These are phyloP conservation scores for Acacia pycnantha DNA, from an alignment of 331 rosid genomes.

Conservation along the genomic window DNA sequence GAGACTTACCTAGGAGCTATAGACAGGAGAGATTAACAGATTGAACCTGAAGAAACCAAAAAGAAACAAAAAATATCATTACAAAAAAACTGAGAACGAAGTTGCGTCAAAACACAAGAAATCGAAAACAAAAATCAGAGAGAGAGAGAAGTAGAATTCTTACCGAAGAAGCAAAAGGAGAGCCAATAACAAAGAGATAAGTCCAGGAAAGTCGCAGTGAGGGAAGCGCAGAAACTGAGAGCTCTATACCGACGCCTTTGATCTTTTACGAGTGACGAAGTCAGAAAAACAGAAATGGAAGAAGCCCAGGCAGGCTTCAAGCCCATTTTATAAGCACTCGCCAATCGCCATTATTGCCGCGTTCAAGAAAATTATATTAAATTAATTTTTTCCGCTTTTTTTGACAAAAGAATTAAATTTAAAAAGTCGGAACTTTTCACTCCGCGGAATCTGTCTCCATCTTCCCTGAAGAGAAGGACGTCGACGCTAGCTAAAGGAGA, in stretches of 20 bases:
- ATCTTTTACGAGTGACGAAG: constrained; percentile 14
- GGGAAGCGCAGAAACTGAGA: background rate
- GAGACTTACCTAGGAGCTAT: constrained; percentile 1
- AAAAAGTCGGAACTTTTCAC: background rate
- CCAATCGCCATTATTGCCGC: background rate
- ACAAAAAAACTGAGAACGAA: background rate
- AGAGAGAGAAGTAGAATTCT: background rate
- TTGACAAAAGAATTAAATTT: background rate
- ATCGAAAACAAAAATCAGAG: background rate
- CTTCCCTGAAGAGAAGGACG: background rate
- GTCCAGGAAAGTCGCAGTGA: background rate
- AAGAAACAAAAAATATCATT: background rate
- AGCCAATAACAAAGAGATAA: background rate
- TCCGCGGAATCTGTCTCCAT: background rate
- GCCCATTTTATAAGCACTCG: background rate
- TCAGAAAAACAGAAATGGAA: background rate
- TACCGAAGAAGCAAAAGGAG: background rate
- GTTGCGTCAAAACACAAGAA: background rate
- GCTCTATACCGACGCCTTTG: background rate
- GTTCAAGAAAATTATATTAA: background rate
- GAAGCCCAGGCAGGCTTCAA: background rate
- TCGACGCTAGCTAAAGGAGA: background rate
- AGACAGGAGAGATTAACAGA: background rate
- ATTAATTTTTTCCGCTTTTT: too few species aligned
- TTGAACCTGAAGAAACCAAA: constrained; percentile 4